Evolutionary conservation across 352 stramenopile genomes (phyloP), one percentile per base, ranked within the genome.

Genomic region (Phytophthora multivora): DNA sequence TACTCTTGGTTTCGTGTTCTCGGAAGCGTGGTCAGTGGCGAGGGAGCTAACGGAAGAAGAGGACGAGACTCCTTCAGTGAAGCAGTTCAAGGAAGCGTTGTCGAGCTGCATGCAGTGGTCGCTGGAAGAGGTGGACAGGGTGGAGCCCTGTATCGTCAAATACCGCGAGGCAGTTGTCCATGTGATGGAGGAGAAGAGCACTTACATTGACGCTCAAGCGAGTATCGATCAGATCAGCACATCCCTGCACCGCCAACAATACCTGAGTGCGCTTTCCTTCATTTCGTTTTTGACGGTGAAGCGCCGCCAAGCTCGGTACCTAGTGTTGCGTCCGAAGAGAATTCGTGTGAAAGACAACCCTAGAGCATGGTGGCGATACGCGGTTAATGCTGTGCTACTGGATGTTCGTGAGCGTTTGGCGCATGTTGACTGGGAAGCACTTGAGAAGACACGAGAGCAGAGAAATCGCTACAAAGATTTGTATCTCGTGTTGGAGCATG

Each of bases 111-210:
- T 95, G 42, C 81, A 91, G 63, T 95, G 83, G 84, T 81, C 87
- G 0, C 30, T 74, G 7, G 59, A 66, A 15, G 80, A 91, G 43
- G 79, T 93, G 0, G 73, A 86, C n/a, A 68, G 80, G 6, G 63
- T 95, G 3, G 71, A 85, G 43, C 51, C 54, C 2, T 87, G 72
- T 21, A 86, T 94, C 30, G 48, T 75, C 51, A 87, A 83, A 43
- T 95, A 92, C 52, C 81, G 84, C 11, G 84, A 90, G 25, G 85
- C 85, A 0, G 87, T 93, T 21, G 80, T 95, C 21, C 81, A 92
- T 35, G 77, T 94, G 19, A 88, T 95, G 68, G 77, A 92, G 38
- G 86, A 95, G 50, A 95, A 95, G 45, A 93, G 79, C 70, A 95
- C 86, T n/a, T 95, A 92, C 59, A 86, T 95, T 51, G 83, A 93